These are phyloP conservation scores for Fraxinus floribunda DNA, from an alignment of 305 asterid genomes.

Conservation along the genomic window DNA sequence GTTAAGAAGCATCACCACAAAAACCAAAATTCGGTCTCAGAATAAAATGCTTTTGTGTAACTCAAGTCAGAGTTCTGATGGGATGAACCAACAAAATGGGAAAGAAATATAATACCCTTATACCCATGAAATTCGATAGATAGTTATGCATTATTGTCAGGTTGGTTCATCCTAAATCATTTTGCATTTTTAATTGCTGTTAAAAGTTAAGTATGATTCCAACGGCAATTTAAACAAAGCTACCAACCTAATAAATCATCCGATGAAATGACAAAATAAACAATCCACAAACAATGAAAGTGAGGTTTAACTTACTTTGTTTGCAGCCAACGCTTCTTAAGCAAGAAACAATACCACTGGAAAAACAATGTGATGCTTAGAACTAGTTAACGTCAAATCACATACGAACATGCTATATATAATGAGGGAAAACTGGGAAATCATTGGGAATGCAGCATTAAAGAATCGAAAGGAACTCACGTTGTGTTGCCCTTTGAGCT, in stretches of 20 bases:
- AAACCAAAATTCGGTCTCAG: too few relatives aligned
- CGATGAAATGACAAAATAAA: background rate
- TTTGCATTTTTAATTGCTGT: too few relatives aligned
- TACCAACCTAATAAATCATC: too few relatives aligned
- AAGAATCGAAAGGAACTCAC: background rate
- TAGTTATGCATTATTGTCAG: too few relatives aligned
- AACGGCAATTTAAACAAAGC: too few relatives aligned
- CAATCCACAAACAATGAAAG: background rate
- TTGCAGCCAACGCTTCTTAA: background rate
- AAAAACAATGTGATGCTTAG: background rate
- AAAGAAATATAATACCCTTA: background rate
- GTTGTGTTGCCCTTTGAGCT: slow-evolving; percentile 7
- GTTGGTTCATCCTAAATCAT: background rate
- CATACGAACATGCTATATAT: background rate
- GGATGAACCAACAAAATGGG: background rate
- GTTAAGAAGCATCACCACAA: too few relatives aligned
- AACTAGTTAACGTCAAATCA: background rate
- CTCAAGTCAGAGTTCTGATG: too few relatives aligned
- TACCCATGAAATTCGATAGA: too few relatives aligned
- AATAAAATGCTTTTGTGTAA: too few relatives aligned
- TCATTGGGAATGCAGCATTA: background rate
- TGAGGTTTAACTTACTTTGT: background rate
- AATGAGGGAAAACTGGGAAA: too few relatives aligned
- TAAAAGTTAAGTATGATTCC: too few relatives aligned
- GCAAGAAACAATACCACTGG: slow-evolving; percentile 24